phyloP scores from a whole-genome alignment of 441 rosid species.

The Isatis lusitanica region DNA sequence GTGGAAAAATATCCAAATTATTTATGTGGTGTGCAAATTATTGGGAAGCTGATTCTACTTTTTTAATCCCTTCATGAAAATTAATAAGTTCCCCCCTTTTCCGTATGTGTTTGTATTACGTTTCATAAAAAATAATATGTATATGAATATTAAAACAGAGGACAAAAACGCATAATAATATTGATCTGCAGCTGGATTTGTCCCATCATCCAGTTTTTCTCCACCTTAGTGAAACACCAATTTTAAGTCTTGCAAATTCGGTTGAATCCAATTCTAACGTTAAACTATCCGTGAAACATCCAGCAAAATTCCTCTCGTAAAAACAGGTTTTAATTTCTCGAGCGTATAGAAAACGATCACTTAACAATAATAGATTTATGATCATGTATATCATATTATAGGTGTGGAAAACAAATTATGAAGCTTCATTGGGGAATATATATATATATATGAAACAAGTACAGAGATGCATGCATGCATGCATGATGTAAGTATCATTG shows the following conservation, averaged over 20 bases:
- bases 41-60: conserved; percentile 27
- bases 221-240: no score
- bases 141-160: no score
- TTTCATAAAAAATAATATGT: no score
- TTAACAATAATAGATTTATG: no score
- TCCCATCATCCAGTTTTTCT: no score
- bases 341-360: no score
- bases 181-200: conserved; percentile 6
- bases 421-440: no score
- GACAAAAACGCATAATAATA: not conserved
- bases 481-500: conserved; percentile 23
- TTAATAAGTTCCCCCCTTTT: not conserved
- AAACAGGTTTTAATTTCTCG: not conserved
- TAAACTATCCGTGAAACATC: no score
- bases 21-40: conserved; percentile 22
- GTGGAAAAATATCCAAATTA: not conserved
- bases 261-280: not conserved
- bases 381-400: no score
- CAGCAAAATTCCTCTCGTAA: not conserved
- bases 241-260: no score
- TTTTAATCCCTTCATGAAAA: not conserved
- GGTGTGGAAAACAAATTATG: no score
- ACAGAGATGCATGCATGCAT: conserved; percentile 14
- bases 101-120: not conserved
- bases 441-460: not conserved